phyloP scores from a whole-genome alignment of 305 asterid genomes.

The Plantago lanceolata region DNA sequence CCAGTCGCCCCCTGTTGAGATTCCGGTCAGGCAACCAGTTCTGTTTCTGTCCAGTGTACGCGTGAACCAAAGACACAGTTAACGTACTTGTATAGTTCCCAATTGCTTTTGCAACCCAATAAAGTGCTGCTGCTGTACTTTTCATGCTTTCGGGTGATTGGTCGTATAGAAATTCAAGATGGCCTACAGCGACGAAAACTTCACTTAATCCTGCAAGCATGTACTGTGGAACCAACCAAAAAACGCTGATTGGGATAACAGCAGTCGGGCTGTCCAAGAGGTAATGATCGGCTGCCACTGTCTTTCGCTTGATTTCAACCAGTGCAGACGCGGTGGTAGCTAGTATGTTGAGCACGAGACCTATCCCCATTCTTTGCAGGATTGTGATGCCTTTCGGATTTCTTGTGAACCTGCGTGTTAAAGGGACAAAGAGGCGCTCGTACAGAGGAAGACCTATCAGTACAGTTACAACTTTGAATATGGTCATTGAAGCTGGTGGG shows the following conservation, averaged over 20 bases:
- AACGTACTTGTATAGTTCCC: constrained; percentile 71
- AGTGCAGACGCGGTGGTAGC: constrained; percentile 68
- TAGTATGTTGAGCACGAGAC: constrained; percentile 59
- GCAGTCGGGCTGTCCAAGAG: constrained; percentile 16
- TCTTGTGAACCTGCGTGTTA: constrained; percentile 39
- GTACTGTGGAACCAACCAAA: constrained; percentile 77
- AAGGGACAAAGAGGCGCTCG: constrained; percentile 57
- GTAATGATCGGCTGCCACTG: constrained; percentile 1
- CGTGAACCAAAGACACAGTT: constrained; percentile 54
- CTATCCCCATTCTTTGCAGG: constrained; percentile 59
- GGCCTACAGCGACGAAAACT: constrained; percentile 70
- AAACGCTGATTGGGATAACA: constrained; percentile 34
- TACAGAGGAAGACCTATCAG: constrained; percentile 38
- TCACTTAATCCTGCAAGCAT: constrained; percentile 62
- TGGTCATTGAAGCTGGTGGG: constrained; percentile 77
- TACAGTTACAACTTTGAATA: constrained; percentile 33
- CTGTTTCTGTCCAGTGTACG: constrained; percentile 28
- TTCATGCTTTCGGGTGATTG: constrained; percentile 63
- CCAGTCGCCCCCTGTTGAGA: constrained; percentile 57
- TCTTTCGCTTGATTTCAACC: constrained; percentile 49
- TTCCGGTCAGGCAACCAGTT: constrained; percentile 58
- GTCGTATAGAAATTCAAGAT: constrained; percentile 64
- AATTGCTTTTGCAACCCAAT: constrained; percentile 61
- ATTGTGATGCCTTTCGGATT: constrained; percentile 52
- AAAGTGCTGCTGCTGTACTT: constrained; percentile 62